Conservation (phyloP, 208 protist genomes). For the Crithidia bombi region DNA sequence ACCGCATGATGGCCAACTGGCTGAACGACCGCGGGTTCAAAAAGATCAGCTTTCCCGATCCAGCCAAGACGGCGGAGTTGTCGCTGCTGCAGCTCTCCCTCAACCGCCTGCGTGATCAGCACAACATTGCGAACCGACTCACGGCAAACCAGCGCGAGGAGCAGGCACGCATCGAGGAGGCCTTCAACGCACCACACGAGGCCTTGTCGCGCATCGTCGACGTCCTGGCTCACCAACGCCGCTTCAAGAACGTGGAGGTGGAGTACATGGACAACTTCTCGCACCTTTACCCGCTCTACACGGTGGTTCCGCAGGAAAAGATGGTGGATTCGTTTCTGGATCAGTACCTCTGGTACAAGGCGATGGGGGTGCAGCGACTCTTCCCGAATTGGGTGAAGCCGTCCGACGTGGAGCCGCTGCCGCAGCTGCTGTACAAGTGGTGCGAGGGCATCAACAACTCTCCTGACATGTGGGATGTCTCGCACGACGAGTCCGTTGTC, state of each 20-base stretch:
- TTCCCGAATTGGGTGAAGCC: slow-evolving; percentile 99
- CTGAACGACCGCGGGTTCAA: slow-evolving; percentile 99
- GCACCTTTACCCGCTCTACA: slow-evolving; percentile 99
- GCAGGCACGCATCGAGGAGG: slow-evolving; percentile 99
- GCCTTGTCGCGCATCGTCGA: slow-evolving; percentile 99
- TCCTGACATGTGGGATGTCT: slow-evolving; percentile 97
- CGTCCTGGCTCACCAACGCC: slow-evolving; percentile 97
- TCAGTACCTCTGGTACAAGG: slow-evolving; percentile 99
- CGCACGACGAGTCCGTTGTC: slow-evolving; percentile 98
- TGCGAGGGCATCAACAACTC: slow-evolving; percentile 99
- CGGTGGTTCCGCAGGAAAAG: slow-evolving; percentile 99
- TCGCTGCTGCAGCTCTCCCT: slow-evolving; percentile 99
- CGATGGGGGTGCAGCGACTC: slow-evolving; percentile 98
- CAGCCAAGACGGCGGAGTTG: slow-evolving; percentile 99
- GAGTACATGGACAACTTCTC: slow-evolving; percentile 99
- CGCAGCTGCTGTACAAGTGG: slow-evolving; percentile 99
- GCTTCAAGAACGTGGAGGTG: slow-evolving; percentile 99
- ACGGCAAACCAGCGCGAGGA: slow-evolving; percentile 99
- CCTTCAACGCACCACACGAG: slow-evolving; percentile 99
- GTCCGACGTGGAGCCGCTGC: slow-evolving; percentile 98
- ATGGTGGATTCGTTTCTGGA: slow-evolving; percentile 99
- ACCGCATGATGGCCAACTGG: slow-evolving; percentile 99
- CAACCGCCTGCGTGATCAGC: slow-evolving; percentile 99
- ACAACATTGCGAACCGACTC: slow-evolving; percentile 98
- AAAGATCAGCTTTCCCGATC: slow-evolving; percentile 99